These are phyloP conservation scores for Hydnomerulius pinastri DNA, from an alignment of 768 basidiomycete genomes.

Conservation along the genomic window DNA sequence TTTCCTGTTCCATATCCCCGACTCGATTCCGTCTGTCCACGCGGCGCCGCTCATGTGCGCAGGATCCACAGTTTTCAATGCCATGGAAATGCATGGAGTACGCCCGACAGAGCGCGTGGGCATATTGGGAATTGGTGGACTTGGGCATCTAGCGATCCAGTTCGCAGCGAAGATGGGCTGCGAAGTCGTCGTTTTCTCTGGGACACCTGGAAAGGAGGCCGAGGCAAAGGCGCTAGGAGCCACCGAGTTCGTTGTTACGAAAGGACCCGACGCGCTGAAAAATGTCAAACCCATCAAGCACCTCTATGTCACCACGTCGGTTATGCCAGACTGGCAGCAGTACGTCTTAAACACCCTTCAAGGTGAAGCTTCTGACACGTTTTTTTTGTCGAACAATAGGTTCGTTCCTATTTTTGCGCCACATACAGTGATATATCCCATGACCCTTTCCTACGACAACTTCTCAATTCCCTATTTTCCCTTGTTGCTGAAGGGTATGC, in stretches of 20 bases:
- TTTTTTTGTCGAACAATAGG: constrained; percentile 1
- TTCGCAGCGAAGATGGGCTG: constrained; percentile 33
- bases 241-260: constrained; percentile 27
- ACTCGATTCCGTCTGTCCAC: constrained; percentile 18
- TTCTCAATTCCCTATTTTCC: constrained; percentile 15
- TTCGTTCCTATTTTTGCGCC: constrained; percentile 20
- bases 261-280: constrained; percentile 17
- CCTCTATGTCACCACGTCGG: constrained; percentile 23
- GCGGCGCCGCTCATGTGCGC: constrained; percentile 33
- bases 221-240: constrained; percentile 29
- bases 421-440: constrained; percentile 14
- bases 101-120: constrained; percentile 28
- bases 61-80: constrained; percentile 25
- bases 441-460: constrained; percentile 16
- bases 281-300: constrained; percentile 21
- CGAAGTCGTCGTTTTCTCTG: constrained; percentile 29
- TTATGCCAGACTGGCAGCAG: constrained; percentile 10
- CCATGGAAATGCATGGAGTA: constrained; percentile 20
- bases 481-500: constrained; percentile 13
- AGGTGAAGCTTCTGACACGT: not conserved
- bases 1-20: constrained; percentile 31
- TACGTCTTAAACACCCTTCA: not conserved
- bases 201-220: constrained; percentile 25
- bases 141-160: constrained; percentile 33
- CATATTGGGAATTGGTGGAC: constrained; percentile 28